Conservation (phyloP, 768 basidiomycete species). For the Boletus vermiculosoides region DNA sequence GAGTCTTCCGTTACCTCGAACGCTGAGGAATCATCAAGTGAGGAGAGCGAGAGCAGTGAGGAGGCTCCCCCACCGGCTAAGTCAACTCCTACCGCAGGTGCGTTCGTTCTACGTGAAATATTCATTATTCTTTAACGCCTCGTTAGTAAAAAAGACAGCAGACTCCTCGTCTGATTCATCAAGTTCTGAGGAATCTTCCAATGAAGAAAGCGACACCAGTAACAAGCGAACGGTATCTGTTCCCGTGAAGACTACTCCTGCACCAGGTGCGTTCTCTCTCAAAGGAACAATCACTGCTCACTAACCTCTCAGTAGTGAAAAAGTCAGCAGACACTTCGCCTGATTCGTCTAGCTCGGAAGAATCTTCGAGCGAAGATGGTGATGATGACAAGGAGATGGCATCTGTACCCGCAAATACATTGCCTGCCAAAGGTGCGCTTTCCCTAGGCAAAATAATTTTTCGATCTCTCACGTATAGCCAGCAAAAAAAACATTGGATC, state of each 20-base stretch:
- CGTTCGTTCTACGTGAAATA: not conserved
- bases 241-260: slow-evolving; percentile 43
- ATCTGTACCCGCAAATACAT: slow-evolving; percentile 42
- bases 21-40: slow-evolving; percentile 8
- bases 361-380: slow-evolving; percentile 1
- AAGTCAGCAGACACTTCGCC: not conserved
- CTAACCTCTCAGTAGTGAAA: not conserved
- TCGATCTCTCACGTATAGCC: too few species aligned
- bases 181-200: slow-evolving; percentile 15
- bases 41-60: slow-evolving; percentile 7
- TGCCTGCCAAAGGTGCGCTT: slow-evolving; percentile 39
- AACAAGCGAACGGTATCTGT: slow-evolving; percentile 17
- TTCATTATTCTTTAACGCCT: too few species aligned
- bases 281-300: not conserved
- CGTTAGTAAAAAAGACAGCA: slow-evolving; percentile 1
- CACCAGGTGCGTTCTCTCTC: slow-evolving; percentile 25
- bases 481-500: too few species aligned
- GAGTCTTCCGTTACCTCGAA: slow-evolving; percentile 23
- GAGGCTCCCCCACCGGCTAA: not conserved
- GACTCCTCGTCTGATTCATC: slow-evolving; percentile 6
- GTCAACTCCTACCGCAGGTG: not conserved
- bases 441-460: too few species aligned
- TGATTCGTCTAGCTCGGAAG: slow-evolving; percentile 2
- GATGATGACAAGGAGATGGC: not conserved
- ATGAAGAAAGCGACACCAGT: not conserved